A percentile compares a stretch with the other conserved stretches of the same genome.
These are phyloP conservation scores for Lentinula novae-zelandiae DNA, from an alignment of 1,284 basidiomycete species.

Conservation along the genomic window DNA sequence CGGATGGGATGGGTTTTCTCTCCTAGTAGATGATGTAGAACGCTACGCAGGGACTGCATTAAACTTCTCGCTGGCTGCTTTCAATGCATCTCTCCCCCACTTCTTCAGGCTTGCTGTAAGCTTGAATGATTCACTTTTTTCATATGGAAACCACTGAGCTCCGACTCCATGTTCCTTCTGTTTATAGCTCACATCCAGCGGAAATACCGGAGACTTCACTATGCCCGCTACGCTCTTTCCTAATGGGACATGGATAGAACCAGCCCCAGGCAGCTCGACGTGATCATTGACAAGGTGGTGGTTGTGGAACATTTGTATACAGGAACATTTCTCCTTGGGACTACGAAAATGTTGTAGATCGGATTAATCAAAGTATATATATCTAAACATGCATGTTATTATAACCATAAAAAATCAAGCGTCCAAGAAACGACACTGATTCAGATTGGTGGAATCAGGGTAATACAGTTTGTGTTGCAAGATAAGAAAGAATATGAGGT, in stretches of 20 bases:
- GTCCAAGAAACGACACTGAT: slow-evolving; percentile 8
- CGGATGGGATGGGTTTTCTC: slow-evolving; percentile 74
- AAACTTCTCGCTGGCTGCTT: slow-evolving; percentile 62
- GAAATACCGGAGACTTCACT: slow-evolving; percentile 74
- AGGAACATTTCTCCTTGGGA: neutral
- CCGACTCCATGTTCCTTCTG: neutral
- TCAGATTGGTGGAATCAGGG: slow-evolving; percentile 6
- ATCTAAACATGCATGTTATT: slow-evolving; percentile 1
- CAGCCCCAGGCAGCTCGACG: slow-evolving; percentile 63
- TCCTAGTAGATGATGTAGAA: slow-evolving; percentile 85
- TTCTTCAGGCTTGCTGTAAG: slow-evolving; percentile 83
- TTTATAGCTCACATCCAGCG: slow-evolving; percentile 50
- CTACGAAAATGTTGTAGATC: slow-evolving; percentile 1
- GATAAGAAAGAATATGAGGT: neutral
- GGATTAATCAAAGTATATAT: slow-evolving; percentile 7
- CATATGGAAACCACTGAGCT: neutral
- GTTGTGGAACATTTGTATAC: neutral
- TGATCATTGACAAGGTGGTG: neutral
- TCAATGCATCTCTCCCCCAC: slow-evolving; percentile 65
- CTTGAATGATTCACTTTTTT: slow-evolving; percentile 18
- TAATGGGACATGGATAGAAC: slow-evolving; percentile 80
- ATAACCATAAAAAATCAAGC: slow-evolving; percentile 9
- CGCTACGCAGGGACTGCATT: slow-evolving; percentile 64
- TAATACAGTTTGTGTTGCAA: neutral
- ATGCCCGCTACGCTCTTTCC: slow-evolving; percentile 73